Evolutionary conservation across 768 basidiomycete species (phyloP), one percentile per base, ranked within the genome.

Genomic region (Gymnopilus dilepis): DNA sequence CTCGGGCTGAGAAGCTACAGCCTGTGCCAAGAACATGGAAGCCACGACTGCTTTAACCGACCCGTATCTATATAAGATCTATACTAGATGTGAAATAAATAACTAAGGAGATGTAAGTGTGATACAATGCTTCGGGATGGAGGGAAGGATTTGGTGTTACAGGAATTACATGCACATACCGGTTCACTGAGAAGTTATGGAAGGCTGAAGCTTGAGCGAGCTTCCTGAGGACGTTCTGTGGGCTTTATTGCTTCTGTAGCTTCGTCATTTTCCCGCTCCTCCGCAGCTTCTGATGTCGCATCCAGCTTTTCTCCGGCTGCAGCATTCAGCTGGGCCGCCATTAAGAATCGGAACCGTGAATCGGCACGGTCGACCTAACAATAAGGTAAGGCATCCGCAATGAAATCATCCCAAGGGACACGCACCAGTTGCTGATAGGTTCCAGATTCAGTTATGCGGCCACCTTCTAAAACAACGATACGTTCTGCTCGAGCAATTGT

Each of bases 401-500:
- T 19, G 19, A 30, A 40, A 31, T 38, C 8, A 57, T 53, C 17
- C 15, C 1, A 43, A n/a, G 55, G 47, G 52, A 41, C 8, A 74
- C 84, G 67, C 58, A 93, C 90, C 62, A 97, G 81, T 65, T 92
- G 84, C 47, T 84, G 82, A 72, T 93, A 97, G 40, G 88, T 86
- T 26, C 95, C 95, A 19, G 88, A 84, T 74, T 97, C 95, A 1
- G 88, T 84, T 58, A 97, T 90, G 54, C 79, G 82, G 2, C 94
- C 95, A 62, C 88, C 89, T 78, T 97, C 94, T 19, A 97, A 81
- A 19, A 97, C 94, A 6, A 94, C 92, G 45, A 97, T 92, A 40
- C 92, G 82, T 70, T 95, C 94, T 1, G 95, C 94, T 56, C 94
- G 80, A 3, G 95, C 92, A 58, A 97, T 94, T 3, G 95, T 95